phyloP scores from a whole-genome alignment of 164 flowering plant genomes.

The Vitis riparia region DNA sequence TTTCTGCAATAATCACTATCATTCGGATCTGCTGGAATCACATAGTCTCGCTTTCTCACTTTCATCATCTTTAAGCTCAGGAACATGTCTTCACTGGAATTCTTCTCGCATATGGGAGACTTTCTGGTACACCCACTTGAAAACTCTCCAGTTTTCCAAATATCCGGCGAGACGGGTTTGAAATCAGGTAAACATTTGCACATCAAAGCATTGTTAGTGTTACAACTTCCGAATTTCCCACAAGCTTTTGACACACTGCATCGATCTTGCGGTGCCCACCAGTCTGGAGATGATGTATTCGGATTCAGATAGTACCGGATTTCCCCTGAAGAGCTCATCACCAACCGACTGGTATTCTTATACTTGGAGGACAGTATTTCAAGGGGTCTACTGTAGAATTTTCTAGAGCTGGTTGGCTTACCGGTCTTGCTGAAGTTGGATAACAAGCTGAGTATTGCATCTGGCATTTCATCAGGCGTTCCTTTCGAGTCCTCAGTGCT shows the following conservation, averaged over 20 bases:
- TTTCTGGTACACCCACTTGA: conserved; percentile 17
- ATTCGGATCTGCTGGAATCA: too few species aligned
- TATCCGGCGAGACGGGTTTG: not conserved
- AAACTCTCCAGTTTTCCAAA: conserved; percentile 11
- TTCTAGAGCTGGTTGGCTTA: too few species aligned
- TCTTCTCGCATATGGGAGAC: not conserved
- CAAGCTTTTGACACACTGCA: too few species aligned
- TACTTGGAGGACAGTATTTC: not conserved
- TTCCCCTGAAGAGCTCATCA: conserved; percentile 24
- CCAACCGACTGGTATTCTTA: conserved; percentile 15
- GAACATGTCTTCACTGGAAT: not conserved
- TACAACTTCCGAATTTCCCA: too few species aligned
- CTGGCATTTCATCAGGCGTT: not conserved
- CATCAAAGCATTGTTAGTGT: too few species aligned
- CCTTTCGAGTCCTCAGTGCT: conserved; percentile 5
- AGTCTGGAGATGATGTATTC: not conserved
- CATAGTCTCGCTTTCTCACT: not conserved
- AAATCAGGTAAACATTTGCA: too few species aligned
- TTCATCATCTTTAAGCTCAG: conserved; percentile 2
- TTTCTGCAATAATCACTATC: conserved; percentile 3
- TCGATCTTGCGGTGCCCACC: conserved; percentile 19
- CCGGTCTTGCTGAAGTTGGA: conserved; percentile 1
- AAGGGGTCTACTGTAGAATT: too few species aligned
- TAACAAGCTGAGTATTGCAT: not conserved
- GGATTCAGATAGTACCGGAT: conserved; percentile 2